Conservation (phyloP, 2,329 filamentous ascomycete species). For the Akanthomyces lecanii region DNA sequence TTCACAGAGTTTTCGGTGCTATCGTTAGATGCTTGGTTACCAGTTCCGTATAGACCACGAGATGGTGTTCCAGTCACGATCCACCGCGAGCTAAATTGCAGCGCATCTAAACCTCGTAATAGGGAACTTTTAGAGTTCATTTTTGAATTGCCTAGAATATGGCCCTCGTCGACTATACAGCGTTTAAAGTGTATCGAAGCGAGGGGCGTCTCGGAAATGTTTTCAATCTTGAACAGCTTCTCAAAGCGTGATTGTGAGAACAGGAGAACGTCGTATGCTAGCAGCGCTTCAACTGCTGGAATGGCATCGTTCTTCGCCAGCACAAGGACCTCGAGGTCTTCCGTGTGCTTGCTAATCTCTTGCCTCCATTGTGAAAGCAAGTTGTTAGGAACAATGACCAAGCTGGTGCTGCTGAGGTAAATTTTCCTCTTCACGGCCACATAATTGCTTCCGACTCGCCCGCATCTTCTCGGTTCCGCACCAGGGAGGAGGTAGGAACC, state of each 20-base stretch:
- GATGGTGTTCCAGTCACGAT: conserved; percentile 88
- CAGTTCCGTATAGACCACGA: conserved; percentile 66
- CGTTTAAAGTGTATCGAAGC: conserved; percentile 76
- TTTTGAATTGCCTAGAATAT: conserved; percentile 68
- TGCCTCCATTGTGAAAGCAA: conserved; percentile 78
- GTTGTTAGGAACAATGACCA: conserved; percentile 80
- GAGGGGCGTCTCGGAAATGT: conserved; percentile 52
- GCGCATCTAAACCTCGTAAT: conserved; percentile 45
- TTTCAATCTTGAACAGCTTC: conserved; percentile 39
- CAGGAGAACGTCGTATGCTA: conserved; percentile 69
- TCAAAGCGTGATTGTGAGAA: conserved; percentile 75
- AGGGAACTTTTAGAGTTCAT: conserved; percentile 52
- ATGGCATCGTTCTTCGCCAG: conserved; percentile 53
- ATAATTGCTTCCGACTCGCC: conserved; percentile 13
- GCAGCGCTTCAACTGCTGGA: conserved; percentile 54
- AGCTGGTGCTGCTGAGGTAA: conserved; percentile 62
- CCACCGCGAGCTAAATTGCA: conserved; percentile 73
- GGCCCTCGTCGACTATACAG: conserved; percentile 89
- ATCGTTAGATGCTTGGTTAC: conserved; percentile 35
- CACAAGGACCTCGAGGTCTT: conserved; percentile 59
- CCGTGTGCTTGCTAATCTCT: conserved; percentile 76
- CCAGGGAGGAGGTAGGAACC: conserved; percentile 55
- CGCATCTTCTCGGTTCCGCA: conserved; percentile 32
- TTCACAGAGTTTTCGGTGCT: conserved; percentile 11
- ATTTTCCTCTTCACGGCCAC: conserved; percentile 45